Base-by-base conservation (phyloP, 2,329 filamentous ascomycete genomes). In the Byssothecium circinans region DNA sequence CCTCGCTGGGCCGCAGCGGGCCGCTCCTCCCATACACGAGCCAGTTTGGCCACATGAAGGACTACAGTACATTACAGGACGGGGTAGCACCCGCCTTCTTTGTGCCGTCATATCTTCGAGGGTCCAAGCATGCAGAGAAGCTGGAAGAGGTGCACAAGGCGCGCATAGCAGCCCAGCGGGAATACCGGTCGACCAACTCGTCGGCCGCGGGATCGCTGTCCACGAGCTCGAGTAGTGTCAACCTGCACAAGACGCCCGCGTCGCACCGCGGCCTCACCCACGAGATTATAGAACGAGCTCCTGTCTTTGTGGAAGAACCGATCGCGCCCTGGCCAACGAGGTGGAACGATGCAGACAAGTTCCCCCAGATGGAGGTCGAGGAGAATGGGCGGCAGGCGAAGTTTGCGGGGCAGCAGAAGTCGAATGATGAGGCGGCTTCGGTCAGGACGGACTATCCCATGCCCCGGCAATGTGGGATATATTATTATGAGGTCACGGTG, bases 391-490 rank as follows among this genome's bases (percentile, higher is more conserved):
- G 85, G 42, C 87, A 92, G 61, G 84, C 95, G 46, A 77, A 79
- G 50, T 85, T 83, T 62, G 53, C 62, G 3, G 82, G 82, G 18
- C 69, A 76, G 10, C 74, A 75, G 33, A 83, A 83, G 66, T 79
- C 80, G 36, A 74, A 78, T 49, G 83, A 87, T 63, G 94, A 97
- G 68, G 89, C 90, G 15, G 90, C 85, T 29, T 83, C 89, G 11
- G 84, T 96, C 48, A 84, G 94, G 46, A 83, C 91, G 22, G 88
- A 99, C 69, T 79, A 91, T 67, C 82, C 85, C 40, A 96, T 97
- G 84, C 91, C 94, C 3, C 80, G 84, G 29, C 87, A 95, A 64
- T 94, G 89, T 57, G 94, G 94, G 2, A 86, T 99, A 50, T 99
- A 96, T 71, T 99, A 99, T 69, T 99, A 85, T 65, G 94, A 99